These are phyloP conservation scores for Rubia balearica DNA, from an alignment of 305 asterid genomes.

Conservation along the genomic window DNA sequence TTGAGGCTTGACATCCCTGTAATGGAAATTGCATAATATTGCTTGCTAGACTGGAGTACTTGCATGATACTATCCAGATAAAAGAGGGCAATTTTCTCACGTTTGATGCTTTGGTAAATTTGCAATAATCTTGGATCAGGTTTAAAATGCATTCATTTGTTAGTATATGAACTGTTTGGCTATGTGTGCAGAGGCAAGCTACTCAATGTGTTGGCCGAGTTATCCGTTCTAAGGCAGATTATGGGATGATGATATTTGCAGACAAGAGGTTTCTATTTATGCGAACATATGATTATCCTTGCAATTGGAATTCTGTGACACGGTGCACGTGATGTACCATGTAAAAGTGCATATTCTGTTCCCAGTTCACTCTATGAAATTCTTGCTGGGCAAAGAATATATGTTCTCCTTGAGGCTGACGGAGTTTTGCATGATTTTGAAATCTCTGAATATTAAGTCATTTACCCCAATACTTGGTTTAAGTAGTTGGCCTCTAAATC, in stretches of 20 bases:
- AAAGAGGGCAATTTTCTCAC: slow-evolving; percentile 95
- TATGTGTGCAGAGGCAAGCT: slow-evolving; percentile 77
- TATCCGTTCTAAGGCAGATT: slow-evolving; percentile 96
- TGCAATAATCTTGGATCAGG: slow-evolving; percentile 3
- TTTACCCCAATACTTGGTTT: neutral
- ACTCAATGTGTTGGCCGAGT: slow-evolving; percentile 99
- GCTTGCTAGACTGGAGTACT: slow-evolving; percentile 85
- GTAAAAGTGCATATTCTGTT: neutral
- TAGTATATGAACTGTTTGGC: slow-evolving; percentile 13
- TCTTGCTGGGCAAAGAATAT: neutral
- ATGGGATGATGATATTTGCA: slow-evolving; percentile 99
- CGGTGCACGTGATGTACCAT: neutral
- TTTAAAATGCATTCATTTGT: neutral
- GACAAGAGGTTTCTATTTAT: slow-evolving; percentile 68
- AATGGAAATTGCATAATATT: slow-evolving; percentile 57
- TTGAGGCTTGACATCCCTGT: neutral
- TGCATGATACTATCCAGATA: slow-evolving; percentile 92
- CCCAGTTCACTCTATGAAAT: neutral
- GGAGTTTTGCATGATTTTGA: neutral
- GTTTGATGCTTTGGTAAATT: slow-evolving; percentile 88
- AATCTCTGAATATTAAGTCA: neutral
- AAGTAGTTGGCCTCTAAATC: neutral
- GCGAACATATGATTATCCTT: neutral
- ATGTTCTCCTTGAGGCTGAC: neutral
- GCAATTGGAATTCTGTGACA: neutral